Base-by-base conservation (phyloP, 495 filamentous ascomycete genomes). In the Jackrogersella minutella region DNA sequence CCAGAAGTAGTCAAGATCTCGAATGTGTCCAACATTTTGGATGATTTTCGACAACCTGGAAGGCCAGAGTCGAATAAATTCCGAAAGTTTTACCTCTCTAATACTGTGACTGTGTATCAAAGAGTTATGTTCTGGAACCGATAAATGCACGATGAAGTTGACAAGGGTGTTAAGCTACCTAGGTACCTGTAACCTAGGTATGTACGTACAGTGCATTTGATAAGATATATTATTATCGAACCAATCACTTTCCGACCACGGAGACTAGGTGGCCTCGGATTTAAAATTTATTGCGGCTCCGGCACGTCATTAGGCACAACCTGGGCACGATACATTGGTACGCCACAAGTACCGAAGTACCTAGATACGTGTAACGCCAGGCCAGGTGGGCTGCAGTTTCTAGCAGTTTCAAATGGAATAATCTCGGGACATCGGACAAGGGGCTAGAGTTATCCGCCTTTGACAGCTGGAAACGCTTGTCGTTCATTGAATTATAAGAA, bases 1-100 rank as follows among this genome's bases (percentile, higher is more conserved):
- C 95, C 95, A 14, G 95, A 97, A 33, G 93, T 96, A 54, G 92
- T 96, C 19, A 99, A 75, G 58, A 99, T 94, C 77, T 99, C 95
- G 73, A 99, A 98, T 14, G 90, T 88, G 77, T 99, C 95, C 77
- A 99, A 80, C 93, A 97, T 97, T 26, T 68, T 78, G 62, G 21
- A 24, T 37, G 16, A 39, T n/a, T 22, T 53, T 21, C 28, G 40
- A 41, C 4, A 22, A 26, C n/a, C n/a, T 33, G 16, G 9, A 34
- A 58, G 16, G 31, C 28, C 11, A 26, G 13, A 21, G 47, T 14
- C 14, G 28, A 33, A 30, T 4, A n/a, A 1, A 17, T 10, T 31
- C 7, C 30, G 47, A 51, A 51, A 8, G 17, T 10, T 52, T 52
- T 52, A 33, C 14, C 7, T 34, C 31, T n/a, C n/a, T 14, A 2